Percentiles rank a stretch among this genome's conserved stretches.
phyloP scores from a whole-genome alignment of 768 basidiomycete species.

The Suillus sp. region DNA sequence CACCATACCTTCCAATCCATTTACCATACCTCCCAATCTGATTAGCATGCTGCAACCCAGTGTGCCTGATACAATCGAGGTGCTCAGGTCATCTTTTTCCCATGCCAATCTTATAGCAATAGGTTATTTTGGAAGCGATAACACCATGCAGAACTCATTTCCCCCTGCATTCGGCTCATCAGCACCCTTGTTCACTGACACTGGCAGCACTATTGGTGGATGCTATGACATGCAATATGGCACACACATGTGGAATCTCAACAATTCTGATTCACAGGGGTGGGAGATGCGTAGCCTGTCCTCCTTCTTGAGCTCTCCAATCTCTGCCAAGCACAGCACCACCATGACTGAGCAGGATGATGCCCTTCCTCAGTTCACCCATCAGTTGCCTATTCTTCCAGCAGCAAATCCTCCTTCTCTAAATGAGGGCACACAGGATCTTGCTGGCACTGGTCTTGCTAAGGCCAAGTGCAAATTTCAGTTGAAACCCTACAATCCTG shows the following conservation, averaged over 20 bases:
- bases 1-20: background rate
- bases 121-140: background rate
- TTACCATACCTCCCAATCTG: background rate
- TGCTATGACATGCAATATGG: background rate
- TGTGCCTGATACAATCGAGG: background rate
- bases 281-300: background rate
- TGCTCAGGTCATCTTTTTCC: background rate
- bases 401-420: background rate
- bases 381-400: background rate
- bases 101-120: background rate
- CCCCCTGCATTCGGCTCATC: background rate
- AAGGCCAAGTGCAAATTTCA: background rate
- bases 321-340: background rate
- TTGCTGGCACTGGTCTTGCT: background rate
- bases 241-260: background rate
- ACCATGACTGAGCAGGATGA: background rate
- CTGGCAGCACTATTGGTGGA: too few relatives aligned
- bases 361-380: background rate
- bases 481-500: background rate
- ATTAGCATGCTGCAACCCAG: background rate
- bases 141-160: background rate
- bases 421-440: background rate
- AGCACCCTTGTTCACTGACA: background rate
- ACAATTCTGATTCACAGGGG: background rate
- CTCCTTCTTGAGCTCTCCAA: slow-evolving; percentile 1